Conservation (phyloP, 139 green algal genomes). For the Deuterostichococcus epilithicus region DNA sequence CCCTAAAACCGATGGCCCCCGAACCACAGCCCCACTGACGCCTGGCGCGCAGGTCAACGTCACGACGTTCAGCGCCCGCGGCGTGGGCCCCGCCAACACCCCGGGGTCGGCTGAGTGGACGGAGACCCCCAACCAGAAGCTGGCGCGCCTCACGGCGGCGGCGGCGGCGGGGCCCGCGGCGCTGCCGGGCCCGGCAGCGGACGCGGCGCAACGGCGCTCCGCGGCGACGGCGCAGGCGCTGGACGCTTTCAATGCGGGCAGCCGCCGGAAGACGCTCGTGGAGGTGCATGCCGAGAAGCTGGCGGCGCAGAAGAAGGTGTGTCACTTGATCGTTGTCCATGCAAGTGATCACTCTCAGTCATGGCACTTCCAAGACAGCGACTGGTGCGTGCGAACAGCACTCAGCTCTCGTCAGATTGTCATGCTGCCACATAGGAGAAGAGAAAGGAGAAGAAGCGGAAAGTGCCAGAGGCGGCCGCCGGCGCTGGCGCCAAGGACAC, state of each 20-base stretch:
- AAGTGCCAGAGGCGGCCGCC: slow-evolving; percentile 3
- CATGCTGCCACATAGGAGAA: slow-evolving; percentile 27
- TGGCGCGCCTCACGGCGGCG: slow-evolving; percentile 28
- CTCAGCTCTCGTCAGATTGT: not conserved
- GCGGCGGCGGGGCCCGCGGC: slow-evolving; percentile 7
- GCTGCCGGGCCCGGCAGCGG: not conserved
- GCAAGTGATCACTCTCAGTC: no score
- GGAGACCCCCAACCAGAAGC: slow-evolving; percentile 52
- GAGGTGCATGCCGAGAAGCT: slow-evolving; percentile 61
- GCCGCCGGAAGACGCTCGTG: slow-evolving; percentile 61
- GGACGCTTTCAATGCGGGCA: slow-evolving; percentile 35
- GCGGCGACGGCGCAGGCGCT: slow-evolving; percentile 17
- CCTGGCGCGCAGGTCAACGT: not conserved
- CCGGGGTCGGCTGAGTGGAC: slow-evolving; percentile 52
- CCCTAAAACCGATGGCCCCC: not conserved
- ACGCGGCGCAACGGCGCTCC: not conserved
- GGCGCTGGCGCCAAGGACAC: not conserved
- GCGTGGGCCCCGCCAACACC: slow-evolving; percentile 6
- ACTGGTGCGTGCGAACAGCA: no score
- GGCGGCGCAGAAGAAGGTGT: not conserved
- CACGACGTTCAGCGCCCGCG: not conserved
- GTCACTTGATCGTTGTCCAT: no score
- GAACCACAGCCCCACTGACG: not conserved
- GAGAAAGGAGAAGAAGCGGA: slow-evolving; percentile 33
- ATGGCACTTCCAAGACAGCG: no score